Evolutionary conservation across 2,329 filamentous ascomycete genomes (phyloP).

Genomic region (Trichoderma sp.): DNA sequence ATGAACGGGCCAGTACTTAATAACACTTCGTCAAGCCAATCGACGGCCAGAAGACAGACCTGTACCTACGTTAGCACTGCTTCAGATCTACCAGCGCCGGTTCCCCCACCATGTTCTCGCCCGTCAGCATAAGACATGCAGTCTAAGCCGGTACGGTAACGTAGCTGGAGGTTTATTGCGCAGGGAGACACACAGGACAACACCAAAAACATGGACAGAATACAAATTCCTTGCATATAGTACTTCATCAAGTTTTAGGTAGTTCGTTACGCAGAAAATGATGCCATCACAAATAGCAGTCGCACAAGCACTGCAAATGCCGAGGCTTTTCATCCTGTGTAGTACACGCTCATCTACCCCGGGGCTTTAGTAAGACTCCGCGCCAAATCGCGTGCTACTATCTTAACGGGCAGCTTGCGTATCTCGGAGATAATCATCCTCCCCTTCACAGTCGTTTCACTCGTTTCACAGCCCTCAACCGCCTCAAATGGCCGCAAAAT

Average conservation of each 20-base stretch:
- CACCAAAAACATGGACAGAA: neutral
- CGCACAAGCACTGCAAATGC: neutral
- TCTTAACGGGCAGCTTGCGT: neutral
- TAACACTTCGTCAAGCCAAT: neutral
- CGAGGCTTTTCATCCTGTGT: neutral
- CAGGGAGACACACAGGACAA: neutral
- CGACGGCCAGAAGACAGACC: neutral
- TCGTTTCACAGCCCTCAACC: neutral
- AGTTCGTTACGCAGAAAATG: neutral
- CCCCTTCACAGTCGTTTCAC: neutral
- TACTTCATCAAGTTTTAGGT: neutral
- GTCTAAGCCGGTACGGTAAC: neutral
- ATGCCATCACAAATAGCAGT: neutral
- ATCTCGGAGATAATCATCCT: neutral
- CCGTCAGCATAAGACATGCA: neutral
- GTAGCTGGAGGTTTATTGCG: neutral
- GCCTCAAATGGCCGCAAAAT: neutral
- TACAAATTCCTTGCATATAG: neutral
- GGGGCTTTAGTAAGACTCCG: neutral
- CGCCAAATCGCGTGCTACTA: neutral
- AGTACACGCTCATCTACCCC: neutral
- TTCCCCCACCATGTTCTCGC: neutral
- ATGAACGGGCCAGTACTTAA: neutral
- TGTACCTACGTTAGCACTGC: neutral
- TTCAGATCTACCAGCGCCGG: neutral